phyloP scores from a whole-genome alignment of 2,329 filamentous ascomycete genomes.

The Xylariaceae sp. region DNA sequence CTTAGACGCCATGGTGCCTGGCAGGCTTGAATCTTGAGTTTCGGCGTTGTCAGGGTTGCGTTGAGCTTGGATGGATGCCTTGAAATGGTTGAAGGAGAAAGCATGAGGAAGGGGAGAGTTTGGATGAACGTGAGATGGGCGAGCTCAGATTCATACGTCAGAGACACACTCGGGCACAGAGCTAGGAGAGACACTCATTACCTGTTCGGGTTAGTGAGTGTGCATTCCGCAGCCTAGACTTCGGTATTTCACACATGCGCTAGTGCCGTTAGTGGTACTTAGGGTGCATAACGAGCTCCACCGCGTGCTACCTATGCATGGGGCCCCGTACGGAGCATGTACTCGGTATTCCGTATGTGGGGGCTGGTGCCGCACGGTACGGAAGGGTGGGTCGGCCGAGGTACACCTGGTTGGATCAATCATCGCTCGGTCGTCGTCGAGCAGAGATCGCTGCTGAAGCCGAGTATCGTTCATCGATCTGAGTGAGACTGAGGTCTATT shows the following conservation, averaged over 20 bases:
- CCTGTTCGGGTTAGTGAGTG: background rate
- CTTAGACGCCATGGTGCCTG: constrained; percentile 56
- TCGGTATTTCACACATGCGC: too few relatives aligned
- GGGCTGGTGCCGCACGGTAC: background rate
- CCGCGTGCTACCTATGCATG: too few relatives aligned
- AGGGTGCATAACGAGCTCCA: background rate
- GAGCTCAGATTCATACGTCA: background rate
- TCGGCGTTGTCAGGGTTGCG: background rate
- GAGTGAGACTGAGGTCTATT: too few relatives aligned
- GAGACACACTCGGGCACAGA: background rate
- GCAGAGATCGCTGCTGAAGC: too few relatives aligned
- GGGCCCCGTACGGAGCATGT: too few relatives aligned
- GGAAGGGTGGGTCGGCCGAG: background rate
- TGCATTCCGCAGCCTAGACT: too few relatives aligned
- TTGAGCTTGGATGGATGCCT: background rate
- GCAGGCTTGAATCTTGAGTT: constrained; percentile 7
- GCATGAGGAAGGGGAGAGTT: background rate
- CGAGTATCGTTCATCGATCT: too few relatives aligned
- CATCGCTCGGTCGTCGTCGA: background rate
- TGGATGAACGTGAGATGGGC: background rate
- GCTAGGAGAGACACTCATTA: background rate
- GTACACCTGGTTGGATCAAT: background rate
- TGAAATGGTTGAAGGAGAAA: background rate
- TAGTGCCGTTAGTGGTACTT: background rate
- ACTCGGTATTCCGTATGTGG: too few relatives aligned